These are phyloP conservation scores for Tylopilus rubrobrunneus DNA, from an alignment of 768 basidiomycete genomes.

Conservation along the genomic window DNA sequence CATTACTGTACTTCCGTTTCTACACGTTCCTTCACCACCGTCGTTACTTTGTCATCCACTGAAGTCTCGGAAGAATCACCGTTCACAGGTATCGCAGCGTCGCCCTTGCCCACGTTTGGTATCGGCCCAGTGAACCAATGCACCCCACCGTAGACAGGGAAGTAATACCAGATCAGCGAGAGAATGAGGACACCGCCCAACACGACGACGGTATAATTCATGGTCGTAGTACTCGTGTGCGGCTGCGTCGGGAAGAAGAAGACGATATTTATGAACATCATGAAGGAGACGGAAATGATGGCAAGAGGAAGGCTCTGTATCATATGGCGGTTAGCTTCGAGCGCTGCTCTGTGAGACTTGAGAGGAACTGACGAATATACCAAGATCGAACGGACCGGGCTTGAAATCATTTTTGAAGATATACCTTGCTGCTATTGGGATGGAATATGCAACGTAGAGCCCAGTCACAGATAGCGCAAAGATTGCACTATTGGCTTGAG, in stretches of 20 bases:
- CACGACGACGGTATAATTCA: not conserved
- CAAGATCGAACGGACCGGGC: constrained; percentile 29
- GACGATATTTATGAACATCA: not conserved
- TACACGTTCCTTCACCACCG: not conserved
- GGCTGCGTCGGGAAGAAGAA: not conserved
- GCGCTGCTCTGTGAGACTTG: not conserved
- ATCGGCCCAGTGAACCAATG: not conserved
- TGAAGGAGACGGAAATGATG: not conserved
- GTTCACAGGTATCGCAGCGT: not conserved
- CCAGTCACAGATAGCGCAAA: not conserved
- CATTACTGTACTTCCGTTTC: not conserved
- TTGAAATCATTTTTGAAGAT: constrained; percentile 30
- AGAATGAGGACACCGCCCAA: not conserved
- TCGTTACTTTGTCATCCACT: not conserved
- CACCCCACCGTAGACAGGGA: not conserved
- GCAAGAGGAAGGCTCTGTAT: constrained; percentile 44
- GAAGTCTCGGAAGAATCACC: not conserved
- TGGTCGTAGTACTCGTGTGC: not conserved
- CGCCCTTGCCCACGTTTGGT: not conserved
- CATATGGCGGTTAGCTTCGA: constrained; percentile 1
- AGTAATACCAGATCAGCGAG: not conserved
- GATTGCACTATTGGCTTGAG: constrained; percentile 44
- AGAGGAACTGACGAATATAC: constrained; percentile 34
- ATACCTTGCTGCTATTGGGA: constrained; percentile 50
- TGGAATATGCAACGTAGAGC: constrained; percentile 28